phyloP scores from a whole-genome alignment of 495 filamentous ascomycete species.

The Trichoderma orchidacearum region DNA sequence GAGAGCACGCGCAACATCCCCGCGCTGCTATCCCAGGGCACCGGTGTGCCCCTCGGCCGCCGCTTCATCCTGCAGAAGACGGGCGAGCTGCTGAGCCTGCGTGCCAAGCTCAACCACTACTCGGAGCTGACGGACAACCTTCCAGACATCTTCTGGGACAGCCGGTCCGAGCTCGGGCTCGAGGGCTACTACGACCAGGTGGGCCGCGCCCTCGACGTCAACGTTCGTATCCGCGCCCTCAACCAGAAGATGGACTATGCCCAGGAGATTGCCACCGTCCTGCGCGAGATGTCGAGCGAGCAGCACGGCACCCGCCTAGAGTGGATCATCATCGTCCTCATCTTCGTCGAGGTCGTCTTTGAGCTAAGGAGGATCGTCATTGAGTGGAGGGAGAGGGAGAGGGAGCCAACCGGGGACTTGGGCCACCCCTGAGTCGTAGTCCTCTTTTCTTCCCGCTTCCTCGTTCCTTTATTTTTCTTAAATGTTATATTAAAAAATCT shows the following conservation, averaged over 20 bases:
- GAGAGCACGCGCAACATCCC: constrained; percentile 72
- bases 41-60: constrained; percentile 49
- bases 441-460: not conserved
- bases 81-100: constrained; percentile 77
- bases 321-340: constrained; percentile 93
- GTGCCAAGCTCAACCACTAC: constrained; percentile 91
- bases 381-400: constrained; percentile 12
- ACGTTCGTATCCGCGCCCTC: constrained; percentile 78
- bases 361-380: constrained; percentile 36
- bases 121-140: constrained; percentile 91
- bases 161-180: constrained; percentile 67
- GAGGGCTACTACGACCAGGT: constrained; percentile 93
- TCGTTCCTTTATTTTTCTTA: too few species aligned
- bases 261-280: constrained; percentile 81
- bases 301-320: constrained; percentile 78
- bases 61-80: constrained; percentile 83
- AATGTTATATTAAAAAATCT: too few species aligned
- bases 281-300: constrained; percentile 81
- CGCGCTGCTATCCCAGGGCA: constrained; percentile 44
- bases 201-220: constrained; percentile 77
- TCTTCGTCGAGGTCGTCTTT: constrained; percentile 76
- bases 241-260: constrained; percentile 98
- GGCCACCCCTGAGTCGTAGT: not conserved
- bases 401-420: constrained; percentile 3
- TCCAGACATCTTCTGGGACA: constrained; percentile 96